These are phyloP conservation scores for Botrytis galanthina DNA, from an alignment of 2,329 filamentous ascomycete species.

Conservation along the genomic window DNA sequence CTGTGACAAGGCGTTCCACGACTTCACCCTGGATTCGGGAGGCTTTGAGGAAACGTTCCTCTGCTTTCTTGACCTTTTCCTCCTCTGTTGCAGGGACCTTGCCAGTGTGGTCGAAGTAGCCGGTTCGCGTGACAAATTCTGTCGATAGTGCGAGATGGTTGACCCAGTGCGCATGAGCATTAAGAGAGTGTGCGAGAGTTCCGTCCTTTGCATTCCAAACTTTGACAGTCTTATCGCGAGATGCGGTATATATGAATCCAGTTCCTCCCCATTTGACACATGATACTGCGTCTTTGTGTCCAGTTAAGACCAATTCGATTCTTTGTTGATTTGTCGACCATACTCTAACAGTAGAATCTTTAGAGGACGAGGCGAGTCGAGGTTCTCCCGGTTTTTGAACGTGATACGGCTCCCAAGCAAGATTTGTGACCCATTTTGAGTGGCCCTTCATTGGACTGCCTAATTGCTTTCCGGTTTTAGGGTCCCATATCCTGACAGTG, in stretches of 20 bases:
- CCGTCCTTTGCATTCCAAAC: constrained; percentile 83
- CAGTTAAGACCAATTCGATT: constrained; percentile 79
- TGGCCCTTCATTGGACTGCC: constrained; percentile 76
- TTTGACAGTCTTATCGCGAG: constrained; percentile 89
- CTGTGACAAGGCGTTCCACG: constrained; percentile 82
- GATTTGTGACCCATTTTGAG: constrained; percentile 80
- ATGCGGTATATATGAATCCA: constrained; percentile 77
- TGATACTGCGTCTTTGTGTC: constrained; percentile 84
- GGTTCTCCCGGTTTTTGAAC: constrained; percentile 70
- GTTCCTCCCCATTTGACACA: constrained; percentile 96
- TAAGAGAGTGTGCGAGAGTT: constrained; percentile 74
- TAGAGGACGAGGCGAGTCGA: constrained; percentile 80
- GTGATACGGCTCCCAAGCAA: constrained; percentile 94
- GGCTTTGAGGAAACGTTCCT: constrained; percentile 80
- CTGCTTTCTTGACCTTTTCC: constrained; percentile 71
- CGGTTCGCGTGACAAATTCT: constrained; percentile 83
- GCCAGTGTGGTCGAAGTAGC: constrained; percentile 79
- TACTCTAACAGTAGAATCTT: constrained; percentile 83
- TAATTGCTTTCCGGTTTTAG: constrained; percentile 71
- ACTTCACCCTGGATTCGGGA: constrained; percentile 73
- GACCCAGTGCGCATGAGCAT: constrained; percentile 87
- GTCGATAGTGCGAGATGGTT: constrained; percentile 94
- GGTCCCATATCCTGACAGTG: constrained; percentile 85
- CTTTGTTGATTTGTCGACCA: constrained; percentile 79
- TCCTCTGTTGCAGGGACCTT: constrained; percentile 66